Evolutionary conservation across 2,329 filamentous ascomycete species (phyloP).

Genomic region (Fusarium dimerum): DNA sequence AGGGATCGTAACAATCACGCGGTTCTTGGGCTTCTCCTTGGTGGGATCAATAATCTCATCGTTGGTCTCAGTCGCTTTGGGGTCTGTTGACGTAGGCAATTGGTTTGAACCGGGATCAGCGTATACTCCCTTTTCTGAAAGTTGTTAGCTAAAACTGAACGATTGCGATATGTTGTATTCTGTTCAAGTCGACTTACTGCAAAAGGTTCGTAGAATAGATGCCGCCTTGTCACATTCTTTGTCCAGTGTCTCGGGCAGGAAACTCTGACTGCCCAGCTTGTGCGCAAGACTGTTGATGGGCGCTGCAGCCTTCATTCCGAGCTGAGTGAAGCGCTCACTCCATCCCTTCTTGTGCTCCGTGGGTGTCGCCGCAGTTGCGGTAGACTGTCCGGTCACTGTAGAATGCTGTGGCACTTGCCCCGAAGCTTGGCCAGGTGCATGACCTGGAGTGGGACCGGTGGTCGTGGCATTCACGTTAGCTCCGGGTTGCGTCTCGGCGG

Average conservation of each 20-base stretch:
- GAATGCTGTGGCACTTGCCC: conserved; percentile 1
- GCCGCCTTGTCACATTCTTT: conserved; percentile 92
- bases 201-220: conserved; percentile 80
- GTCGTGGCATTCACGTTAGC: conserved; percentile 1
- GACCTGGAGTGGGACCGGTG: not conserved
- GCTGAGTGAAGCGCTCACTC: conserved; percentile 33
- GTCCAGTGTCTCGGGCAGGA: conserved; percentile 83
- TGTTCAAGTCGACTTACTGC: conserved; percentile 58
- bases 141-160: conserved; percentile 1
- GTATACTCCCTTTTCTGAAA: conserved; percentile 53
- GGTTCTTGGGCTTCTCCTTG: conserved; percentile 44
- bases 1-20: conserved; percentile 55
- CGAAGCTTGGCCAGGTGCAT: not conserved
- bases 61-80: conserved; percentile 30
- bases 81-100: conserved; percentile 33
- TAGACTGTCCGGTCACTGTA: not conserved
- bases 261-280: conserved; percentile 79
- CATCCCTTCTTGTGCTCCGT: conserved; percentile 31
- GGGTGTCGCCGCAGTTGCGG: conserved; percentile 9
- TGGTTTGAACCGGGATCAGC: conserved; percentile 36
- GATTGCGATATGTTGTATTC: not conserved
- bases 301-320: conserved; percentile 54
- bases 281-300: conserved; percentile 82
- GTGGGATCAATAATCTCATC: conserved; percentile 34
- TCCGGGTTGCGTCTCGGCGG: conserved; percentile 1